Evolutionary conservation across 2,329 filamentous ascomycete species (phyloP), one percentile per base, ranked within the genome.

Genomic region (Neodidymelliopsis sp.): DNA sequence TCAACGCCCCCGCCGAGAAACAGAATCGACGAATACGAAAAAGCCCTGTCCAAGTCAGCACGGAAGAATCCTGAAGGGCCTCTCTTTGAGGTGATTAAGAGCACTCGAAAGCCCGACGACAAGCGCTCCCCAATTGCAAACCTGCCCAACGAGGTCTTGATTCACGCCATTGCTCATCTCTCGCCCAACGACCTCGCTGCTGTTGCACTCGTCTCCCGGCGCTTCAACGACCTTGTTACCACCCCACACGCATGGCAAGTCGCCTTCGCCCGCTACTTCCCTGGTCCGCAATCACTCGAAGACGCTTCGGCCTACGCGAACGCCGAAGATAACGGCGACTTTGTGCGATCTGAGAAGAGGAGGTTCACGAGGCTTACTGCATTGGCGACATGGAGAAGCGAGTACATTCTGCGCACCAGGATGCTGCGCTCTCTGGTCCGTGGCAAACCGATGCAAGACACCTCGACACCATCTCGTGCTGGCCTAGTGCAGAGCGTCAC

Each of bases 241-340:
- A 93, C 90, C 1, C 90, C 92, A 12, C 91, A 97, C 74, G 91
- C 91, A 6, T 97, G 93, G 93, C 86, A 91, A 56, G 89, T 91
- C 69, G 93, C 92, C 5, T 97, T 97, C 68, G 83, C 90, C 60
- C 90, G 92, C 54, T 93, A 87, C 75, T 99, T 97, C 62, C 90
- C 90, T 0, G 91, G 89, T 1, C 84, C 88, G 18, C 83, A 87
- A 65, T 80, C 80, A 5, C 66, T 86, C 35, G 70, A 73, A 50
- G 63, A 70, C 54, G 54, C 60, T 4, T 53, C 67, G 29, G 67
- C 74, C 46, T 69, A 70, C 75, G 43, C 85, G 84, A 63, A 72
- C 71, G 44, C 63, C 7, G 67, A 73, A 39, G 60, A 66, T 6
- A 56, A 53, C 20, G 66, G 64, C n/a, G 70, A 74, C 15, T 56